Evolutionary conservation across 2,329 filamentous ascomycete genomes (phyloP).

Genomic region (Claviceps arundinis): DNA sequence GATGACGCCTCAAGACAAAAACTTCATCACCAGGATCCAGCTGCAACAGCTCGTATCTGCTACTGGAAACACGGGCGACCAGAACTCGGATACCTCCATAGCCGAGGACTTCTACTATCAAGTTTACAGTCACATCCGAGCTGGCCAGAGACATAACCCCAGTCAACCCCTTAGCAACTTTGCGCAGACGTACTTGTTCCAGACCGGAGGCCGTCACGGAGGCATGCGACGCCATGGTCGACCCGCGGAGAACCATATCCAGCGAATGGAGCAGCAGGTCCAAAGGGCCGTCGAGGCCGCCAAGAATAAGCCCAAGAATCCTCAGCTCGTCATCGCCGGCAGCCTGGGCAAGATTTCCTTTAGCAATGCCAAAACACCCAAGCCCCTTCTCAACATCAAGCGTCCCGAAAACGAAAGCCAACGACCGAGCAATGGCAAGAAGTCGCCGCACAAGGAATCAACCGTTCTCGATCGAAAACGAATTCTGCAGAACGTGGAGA

Average conservation of each 20-base stretch:
- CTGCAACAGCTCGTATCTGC: constrained; percentile 90
- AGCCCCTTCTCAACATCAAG: constrained; percentile 91
- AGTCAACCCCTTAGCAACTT: constrained; percentile 92
- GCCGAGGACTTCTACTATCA: constrained; percentile 98
- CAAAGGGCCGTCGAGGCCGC: constrained; percentile 93
- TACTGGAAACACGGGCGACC: constrained; percentile 73
- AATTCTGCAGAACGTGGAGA: constrained; percentile 75
- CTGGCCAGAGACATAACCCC: constrained; percentile 77
- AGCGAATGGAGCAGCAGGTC: constrained; percentile 98
- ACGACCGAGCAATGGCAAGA: constrained; percentile 36
- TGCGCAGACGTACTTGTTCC: constrained; percentile 92
- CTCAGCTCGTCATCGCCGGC: constrained; percentile 89
- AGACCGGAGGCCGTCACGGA: constrained; percentile 76
- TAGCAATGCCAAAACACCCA: constrained; percentile 95
- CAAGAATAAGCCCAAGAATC: constrained; percentile 95
- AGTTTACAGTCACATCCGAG: constrained; percentile 87
- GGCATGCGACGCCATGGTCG: constrained; percentile 61
- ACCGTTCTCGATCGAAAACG: constrained; percentile 66
- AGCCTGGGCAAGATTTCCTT: constrained; percentile 97
- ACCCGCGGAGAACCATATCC: constrained; percentile 90
- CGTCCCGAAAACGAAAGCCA: constrained; percentile 56
- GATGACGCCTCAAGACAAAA: constrained; percentile 99
- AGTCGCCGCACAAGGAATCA: constrained; percentile 15
- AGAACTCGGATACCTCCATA: constrained; percentile 65
- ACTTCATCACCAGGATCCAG: constrained; percentile 96